Base-by-base conservation (phyloP, 371 early-diverging fungal species). In the Syncephalastrum monosporum region DNA sequence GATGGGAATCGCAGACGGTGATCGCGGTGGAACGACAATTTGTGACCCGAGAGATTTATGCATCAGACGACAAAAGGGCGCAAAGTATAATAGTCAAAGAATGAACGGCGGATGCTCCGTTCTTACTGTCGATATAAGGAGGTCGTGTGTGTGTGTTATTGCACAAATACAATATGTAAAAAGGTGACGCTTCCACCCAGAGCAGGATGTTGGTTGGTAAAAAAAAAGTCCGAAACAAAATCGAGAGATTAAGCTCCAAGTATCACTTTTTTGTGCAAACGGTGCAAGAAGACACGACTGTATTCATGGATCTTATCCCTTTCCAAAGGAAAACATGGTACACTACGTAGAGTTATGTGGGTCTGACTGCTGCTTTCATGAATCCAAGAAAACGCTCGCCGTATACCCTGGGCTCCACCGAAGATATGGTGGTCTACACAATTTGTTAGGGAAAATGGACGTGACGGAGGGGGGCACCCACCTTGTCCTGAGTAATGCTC, bases 331-430 rank as follows among this genome's bases (percentile, higher is more conserved):
- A 19, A 17, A 52, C 19, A 16, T 15, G n/a, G n/a, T 38, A 13
- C 23, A 21, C 14, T 52, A 43, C 23, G 13, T 52, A 6, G 41
- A 24, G 21, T 52, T 17, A 17, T 5, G 12, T 51, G 25, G 23
- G 8, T 33, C 8, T 33, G 38, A 33, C 38, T 8, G 38, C 38
- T 6, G 38, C 38, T 42, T 66, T 62, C 80, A 96, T 93, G 64
- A 97, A 98, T 24, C 77, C 71, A 62, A 95, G 60, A 70, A 96
- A 98, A 15, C 98, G 84, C 29, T 79, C 59, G 2, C 89, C 96
- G 61, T 98, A 98, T 25, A 82, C 75, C 17, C 57, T 61, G 0
- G 98, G 97, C 57, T 93, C 77, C 12, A 98, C 91, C 16, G 97
- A 89, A 4, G 94, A 94, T 29, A 98, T 96, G 2, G 69, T 83